Percentiles rank a stretch among this genome's conserved stretches.
Evolutionary conservation across 2,329 filamentous ascomycete genomes (phyloP).

Genomic region (Aspergillus eucalypticola): DNA sequence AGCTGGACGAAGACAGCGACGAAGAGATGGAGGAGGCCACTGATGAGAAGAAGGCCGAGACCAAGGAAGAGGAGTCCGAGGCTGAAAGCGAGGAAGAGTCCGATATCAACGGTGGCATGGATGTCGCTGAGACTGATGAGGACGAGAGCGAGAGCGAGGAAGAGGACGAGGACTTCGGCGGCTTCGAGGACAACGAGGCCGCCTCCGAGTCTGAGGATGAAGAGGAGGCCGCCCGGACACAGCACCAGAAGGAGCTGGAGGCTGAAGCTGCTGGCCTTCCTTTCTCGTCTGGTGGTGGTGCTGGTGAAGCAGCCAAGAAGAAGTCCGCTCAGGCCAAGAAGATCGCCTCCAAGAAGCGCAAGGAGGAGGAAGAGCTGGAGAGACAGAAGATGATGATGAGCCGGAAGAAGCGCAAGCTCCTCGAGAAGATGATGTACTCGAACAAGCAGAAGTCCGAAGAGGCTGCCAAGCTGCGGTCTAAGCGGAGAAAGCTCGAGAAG

Average conservation of each 20-base stretch:
- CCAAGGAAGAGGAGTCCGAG: conserved; percentile 41
- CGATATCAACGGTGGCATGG: conserved; percentile 52
- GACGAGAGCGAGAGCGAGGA: conserved; percentile 51
- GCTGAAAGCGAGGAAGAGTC: conserved; percentile 46
- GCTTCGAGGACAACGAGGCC: conserved; percentile 53
- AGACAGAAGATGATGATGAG: conserved; percentile 97
- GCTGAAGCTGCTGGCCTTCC: conserved; percentile 77
- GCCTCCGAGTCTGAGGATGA: conserved; percentile 58
- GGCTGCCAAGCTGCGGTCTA: conserved; percentile 80
- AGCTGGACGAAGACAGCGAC: conserved; percentile 62
- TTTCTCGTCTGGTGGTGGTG: conserved; percentile 49
- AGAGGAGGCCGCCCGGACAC: conserved; percentile 61
- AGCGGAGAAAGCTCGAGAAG: conserved; percentile 83
- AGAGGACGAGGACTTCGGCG: conserved; percentile 49
- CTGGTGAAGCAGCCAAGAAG: conserved; percentile 65
- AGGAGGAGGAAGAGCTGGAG: conserved; percentile 84
- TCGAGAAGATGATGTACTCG: conserved; percentile 95
- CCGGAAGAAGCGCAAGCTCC: conserved; percentile 95
- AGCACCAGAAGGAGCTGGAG: conserved; percentile 87
- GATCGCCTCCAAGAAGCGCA: conserved; percentile 64
- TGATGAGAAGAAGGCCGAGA: conserved; percentile 23
- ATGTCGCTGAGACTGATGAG: conserved; percentile 49
- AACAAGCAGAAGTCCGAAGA: conserved; percentile 92
- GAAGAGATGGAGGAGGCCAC: conserved; percentile 41
- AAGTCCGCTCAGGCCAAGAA: conserved; percentile 68